Base-by-base conservation (phyloP, 1,139 yeast genomes). In the Saccharomyces hybrid region DNA sequence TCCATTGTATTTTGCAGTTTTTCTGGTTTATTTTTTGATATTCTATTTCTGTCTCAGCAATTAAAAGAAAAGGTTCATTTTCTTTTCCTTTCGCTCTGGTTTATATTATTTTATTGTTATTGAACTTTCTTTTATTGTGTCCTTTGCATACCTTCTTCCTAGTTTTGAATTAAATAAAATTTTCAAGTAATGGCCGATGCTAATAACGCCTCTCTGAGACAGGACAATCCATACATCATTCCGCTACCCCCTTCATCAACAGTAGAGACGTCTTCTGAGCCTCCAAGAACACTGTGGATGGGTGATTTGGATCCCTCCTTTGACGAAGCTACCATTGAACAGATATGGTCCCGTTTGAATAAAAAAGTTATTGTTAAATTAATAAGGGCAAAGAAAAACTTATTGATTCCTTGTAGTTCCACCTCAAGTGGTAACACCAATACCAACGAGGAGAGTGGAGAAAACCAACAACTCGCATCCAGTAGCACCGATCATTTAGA, bases 271-370 rank as follows among this genome's bases (percentile, higher is more conserved):
- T 58, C 61, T 4, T 29, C 13, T 14, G 73, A 74, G 14, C 75
- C 79, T 13, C 84, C 85, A 38, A 71, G 82, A 55, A 82, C 86
- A 2, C 69, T 89, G 53, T 90, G 96, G 96, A 91, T 91, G 97
- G 98, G 97, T 8, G 97, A 90, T 68, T 73, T 91, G 49, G 96
- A 90, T 62, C 88, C 95, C 1, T 77, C 82, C 71, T 87, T 95
- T 83, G 90, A 86, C 59, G 97, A 90, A 68, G 74, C 74, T n/a
- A 76, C 81, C 50, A 81, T 91, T 51, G 76, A 77, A 46, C 76
- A 80, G 53, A 75, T 89, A 53, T 91, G 97, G 97, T 73, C 71
- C 32, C 69, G 73, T 47, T 68, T 76, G 53, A 81, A 81, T 58
- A 74, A 73, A 52, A 64, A 65, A 7, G 84, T 82, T 52, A 71